Conservation (phyloP, 768 basidiomycete species). For the Rhodotorula paludigena region DNA sequence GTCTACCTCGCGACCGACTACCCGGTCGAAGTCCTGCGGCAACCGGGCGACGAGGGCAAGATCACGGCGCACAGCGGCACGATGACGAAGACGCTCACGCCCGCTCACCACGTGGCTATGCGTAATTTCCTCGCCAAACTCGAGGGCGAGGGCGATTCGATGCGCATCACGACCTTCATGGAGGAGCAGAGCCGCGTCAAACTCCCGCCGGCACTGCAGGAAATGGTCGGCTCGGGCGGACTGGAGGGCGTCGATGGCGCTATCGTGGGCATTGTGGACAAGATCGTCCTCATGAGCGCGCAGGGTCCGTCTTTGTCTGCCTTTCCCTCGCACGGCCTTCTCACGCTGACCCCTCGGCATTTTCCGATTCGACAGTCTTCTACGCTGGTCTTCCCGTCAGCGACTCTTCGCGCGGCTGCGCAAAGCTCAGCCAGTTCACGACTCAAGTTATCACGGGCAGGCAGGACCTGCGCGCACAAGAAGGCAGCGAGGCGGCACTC, state of each 20-base stretch:
- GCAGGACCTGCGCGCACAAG: slow-evolving; percentile 33
- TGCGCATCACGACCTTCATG: slow-evolving; percentile 51
- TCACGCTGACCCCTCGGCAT: background rate
- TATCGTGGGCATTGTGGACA: slow-evolving; percentile 56
- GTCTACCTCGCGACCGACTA: slow-evolving; percentile 59
- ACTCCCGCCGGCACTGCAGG: slow-evolving; percentile 18
- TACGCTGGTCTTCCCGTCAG: slow-evolving; percentile 16
- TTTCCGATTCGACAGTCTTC: slow-evolving; percentile 15
- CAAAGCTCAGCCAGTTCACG: slow-evolving; percentile 52
- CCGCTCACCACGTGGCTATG: slow-evolving; percentile 52
- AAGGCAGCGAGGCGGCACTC: background rate
- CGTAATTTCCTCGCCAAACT: slow-evolving; percentile 52
- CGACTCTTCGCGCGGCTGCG: background rate
- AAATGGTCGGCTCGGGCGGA: slow-evolving; percentile 41
- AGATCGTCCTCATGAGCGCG: slow-evolving; percentile 54
- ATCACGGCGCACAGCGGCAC: slow-evolving; percentile 26
- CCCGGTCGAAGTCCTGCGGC: slow-evolving; percentile 42
- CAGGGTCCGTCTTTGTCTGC: slow-evolving; percentile 27
- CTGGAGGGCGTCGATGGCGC: slow-evolving; percentile 50
- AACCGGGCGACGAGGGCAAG: background rate
- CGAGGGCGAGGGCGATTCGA: slow-evolving; percentile 50
- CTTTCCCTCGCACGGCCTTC: no score
- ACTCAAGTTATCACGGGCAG: slow-evolving; percentile 54
- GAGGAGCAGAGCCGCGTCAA: slow-evolving; percentile 44
- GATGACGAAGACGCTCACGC: slow-evolving; percentile 40